Base-by-base conservation (phyloP, 2,329 filamentous ascomycete genomes). In the Calonectria pteridis region DNA sequence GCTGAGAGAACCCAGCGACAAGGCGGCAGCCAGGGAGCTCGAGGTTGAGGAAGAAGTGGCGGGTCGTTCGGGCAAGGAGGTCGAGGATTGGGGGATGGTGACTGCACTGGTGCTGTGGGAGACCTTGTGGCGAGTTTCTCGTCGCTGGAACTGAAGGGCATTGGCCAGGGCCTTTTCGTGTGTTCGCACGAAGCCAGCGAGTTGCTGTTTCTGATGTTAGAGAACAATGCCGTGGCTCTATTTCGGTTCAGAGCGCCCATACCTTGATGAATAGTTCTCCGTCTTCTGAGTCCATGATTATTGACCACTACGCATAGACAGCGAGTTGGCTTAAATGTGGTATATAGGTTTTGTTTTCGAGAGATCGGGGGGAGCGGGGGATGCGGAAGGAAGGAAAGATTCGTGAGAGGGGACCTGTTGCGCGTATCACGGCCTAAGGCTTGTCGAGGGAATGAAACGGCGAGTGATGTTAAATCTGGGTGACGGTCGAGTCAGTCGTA, bases 91-190 rank as follows among this genome's bases (percentile, higher is more conserved):
- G n/a, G 88, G 88, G 69, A 88, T 86, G 66, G 89, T 85, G 70
- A 91, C 87, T 33, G 91, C 88, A 73, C 90, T 91, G 65, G 92
- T 89, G 82, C 91, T 93, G 80, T 93, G 91, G 16, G 93, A 92
- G 70, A 91, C 86, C 78, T 90, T 91, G 91, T 96, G 92, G 80
- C 93, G 93, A 75, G 91, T 88, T 81, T 94, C 93, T 80, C 94
- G 92, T 84, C 93, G 93, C 70, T 84, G 84, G 80, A 97, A 90
- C 85, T 98, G 96, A 76, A 98, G 89, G 80, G 96, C 96, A 87
- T 98, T 98, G 83, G 97, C 97, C 76, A 99, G 91, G 46, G 96
- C 96, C 87, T 98, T 98, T 86, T 99, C 97, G 88, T 99, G 95
- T 70, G 95, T 98, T 76, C 96, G 95, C 86, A 99, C 95, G 86